phyloP scores from a whole-genome alignment of 345 rosid species.

The Salix viminalis region DNA sequence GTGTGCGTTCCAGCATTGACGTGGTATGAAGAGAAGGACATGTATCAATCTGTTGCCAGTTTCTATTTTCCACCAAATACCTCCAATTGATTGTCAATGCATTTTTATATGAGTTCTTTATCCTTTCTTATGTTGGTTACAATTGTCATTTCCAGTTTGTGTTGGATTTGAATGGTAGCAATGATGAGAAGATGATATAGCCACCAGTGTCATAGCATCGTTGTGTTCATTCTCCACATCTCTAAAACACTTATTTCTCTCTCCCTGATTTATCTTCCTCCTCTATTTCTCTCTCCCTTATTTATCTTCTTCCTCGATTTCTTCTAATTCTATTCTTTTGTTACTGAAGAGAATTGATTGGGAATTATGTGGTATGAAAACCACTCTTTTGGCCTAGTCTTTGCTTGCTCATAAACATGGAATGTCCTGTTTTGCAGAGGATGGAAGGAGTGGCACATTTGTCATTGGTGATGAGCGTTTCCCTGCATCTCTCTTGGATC shows the following conservation, averaged over 20 bases:
- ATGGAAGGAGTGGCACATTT: conserved; percentile 84
- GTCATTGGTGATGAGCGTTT: conserved; percentile 64
- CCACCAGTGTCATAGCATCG: background rate
- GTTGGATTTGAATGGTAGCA: background rate
- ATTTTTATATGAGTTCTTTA: background rate
- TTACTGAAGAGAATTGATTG: background rate
- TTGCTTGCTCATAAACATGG: background rate
- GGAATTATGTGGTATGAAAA: background rate
- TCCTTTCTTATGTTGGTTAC: background rate
- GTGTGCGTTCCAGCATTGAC: background rate
- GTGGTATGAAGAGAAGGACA: background rate
- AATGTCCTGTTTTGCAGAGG: conserved; percentile 45
- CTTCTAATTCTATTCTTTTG: background rate
- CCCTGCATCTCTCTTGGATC: conserved; percentile 79
- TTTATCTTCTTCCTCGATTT: background rate
- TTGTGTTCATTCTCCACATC: background rate
- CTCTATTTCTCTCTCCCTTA: background rate
- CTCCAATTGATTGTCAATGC: background rate
- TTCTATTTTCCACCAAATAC: background rate
- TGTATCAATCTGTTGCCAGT: background rate
- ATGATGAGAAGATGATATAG: background rate
- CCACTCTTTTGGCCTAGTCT: background rate
- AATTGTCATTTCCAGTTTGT: background rate
- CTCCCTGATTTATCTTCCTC: background rate
- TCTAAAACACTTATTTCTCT: background rate